A percentile compares a stretch with the other conserved stretches of the same genome.
These are phyloP conservation scores for Fraxinus baroniana DNA, from an alignment of 305 asterid genomes.

Conservation along the genomic window DNA sequence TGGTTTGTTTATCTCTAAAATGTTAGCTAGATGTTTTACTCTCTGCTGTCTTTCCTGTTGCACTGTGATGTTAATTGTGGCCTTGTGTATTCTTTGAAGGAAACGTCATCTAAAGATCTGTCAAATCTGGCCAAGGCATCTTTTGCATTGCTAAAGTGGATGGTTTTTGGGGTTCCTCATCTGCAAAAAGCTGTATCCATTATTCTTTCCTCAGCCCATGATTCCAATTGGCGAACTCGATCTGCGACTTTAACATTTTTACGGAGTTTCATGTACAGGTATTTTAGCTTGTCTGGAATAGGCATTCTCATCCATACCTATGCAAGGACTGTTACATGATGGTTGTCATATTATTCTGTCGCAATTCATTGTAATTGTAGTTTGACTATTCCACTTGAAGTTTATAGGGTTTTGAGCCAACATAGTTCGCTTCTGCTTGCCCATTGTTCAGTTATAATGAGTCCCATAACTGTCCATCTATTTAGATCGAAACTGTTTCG, in stretches of 20 bases:
- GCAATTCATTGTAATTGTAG: neutral
- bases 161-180: conserved; percentile 65
- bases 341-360: conserved; percentile 23
- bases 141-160: conserved; percentile 91
- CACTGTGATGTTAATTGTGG: conserved; percentile 15
- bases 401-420: conserved; percentile 12
- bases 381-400: conserved; percentile 10
- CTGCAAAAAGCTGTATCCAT: conserved; percentile 62
- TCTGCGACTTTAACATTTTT: conserved; percentile 89
- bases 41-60: conserved; percentile 7
- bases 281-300: conserved; percentile 17
- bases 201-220: conserved; percentile 67
- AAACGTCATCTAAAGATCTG: conserved; percentile 89
- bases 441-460: conserved; percentile 1
- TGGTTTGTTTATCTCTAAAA: neutral
- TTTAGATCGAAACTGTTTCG: neutral
- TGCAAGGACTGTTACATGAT: neutral
- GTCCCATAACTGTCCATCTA: conserved; percentile 9
- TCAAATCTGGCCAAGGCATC: conserved; percentile 90
- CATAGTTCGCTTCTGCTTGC: conserved; percentile 3
- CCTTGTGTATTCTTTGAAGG: conserved; percentile 48
- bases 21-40: conserved; percentile 5
- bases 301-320: neutral
- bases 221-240: conserved; percentile 96
- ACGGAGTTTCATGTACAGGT: conserved; percentile 98